These are phyloP conservation scores for Gossypium aridum DNA, from an alignment of 441 rosid genomes.

Conservation along the genomic window DNA sequence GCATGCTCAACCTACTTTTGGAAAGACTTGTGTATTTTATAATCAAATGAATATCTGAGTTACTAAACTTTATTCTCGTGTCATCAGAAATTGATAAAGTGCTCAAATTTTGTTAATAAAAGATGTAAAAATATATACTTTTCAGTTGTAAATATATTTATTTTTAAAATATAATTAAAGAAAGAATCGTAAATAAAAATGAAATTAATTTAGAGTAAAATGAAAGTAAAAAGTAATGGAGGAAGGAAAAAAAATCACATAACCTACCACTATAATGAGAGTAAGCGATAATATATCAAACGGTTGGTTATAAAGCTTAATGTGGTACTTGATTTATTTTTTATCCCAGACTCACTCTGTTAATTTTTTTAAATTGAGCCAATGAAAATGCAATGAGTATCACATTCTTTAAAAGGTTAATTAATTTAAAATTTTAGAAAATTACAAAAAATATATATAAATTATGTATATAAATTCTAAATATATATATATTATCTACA, in stretches of 20 bases:
- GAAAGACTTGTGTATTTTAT: not conserved
- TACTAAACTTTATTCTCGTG: not conserved
- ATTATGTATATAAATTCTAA: too few relatives aligned
- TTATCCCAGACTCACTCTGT: too few relatives aligned
- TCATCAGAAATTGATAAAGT: not conserved
- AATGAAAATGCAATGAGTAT: too few relatives aligned
- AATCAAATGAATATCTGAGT: not conserved
- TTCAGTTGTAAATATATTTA: not conserved
- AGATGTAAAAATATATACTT: not conserved
- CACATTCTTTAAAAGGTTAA: too few relatives aligned
- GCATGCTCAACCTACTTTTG: slow-evolving; percentile 2
- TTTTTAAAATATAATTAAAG: not conserved
- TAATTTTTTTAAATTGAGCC: too few relatives aligned
- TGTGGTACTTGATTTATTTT: too few relatives aligned
- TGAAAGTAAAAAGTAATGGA: not conserved
- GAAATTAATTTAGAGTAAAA: not conserved
- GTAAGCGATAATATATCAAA: not conserved
- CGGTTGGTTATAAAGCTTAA: too few relatives aligned
- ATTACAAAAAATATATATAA: too few relatives aligned
- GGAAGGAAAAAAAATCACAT: slow-evolving; percentile 5
- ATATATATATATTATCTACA: too few relatives aligned
- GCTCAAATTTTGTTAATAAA: not conserved
- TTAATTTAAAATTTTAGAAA: too few relatives aligned
- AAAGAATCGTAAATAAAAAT: not conserved
- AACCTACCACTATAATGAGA: slow-evolving; percentile 9